Conservation (phyloP, 768 basidiomycete genomes). For the Rhodosporidiobolus odoratus region DNA sequence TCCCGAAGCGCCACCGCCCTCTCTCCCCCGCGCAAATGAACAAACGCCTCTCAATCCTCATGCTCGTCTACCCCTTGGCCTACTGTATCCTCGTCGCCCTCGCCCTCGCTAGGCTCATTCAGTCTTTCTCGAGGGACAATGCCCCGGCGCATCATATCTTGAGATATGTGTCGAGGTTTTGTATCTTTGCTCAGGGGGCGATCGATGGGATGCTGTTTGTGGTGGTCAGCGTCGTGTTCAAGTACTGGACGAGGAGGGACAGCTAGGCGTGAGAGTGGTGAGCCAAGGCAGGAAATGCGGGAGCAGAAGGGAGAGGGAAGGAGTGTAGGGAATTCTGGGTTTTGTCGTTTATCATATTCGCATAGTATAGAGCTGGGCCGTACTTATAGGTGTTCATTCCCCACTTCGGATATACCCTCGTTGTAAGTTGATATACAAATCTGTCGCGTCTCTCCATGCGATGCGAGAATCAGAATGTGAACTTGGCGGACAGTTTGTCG, state of each 20-base stretch:
- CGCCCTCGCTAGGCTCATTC: slow-evolving; percentile 21
- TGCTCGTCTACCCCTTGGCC: slow-evolving; percentile 24
- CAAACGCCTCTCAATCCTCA: slow-evolving; percentile 22
- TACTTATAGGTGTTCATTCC: too few relatives aligned
- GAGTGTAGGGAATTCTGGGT: too few relatives aligned
- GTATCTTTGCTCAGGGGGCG: slow-evolving; percentile 13
- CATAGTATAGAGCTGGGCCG: too few relatives aligned
- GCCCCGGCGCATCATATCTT: neutral
- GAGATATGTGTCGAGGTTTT: neutral
- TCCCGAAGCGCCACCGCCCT: neutral
- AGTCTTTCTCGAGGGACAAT: neutral
- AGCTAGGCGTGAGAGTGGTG: neutral
- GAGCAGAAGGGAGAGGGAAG: too few relatives aligned
- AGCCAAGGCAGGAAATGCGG: too few relatives aligned
- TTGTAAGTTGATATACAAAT: too few relatives aligned
- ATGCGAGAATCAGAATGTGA: too few relatives aligned
- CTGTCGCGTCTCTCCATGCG: too few relatives aligned
- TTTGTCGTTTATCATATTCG: too few relatives aligned
- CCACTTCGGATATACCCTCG: too few relatives aligned
- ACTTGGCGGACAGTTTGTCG: too few relatives aligned
- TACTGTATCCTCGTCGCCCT: slow-evolving; percentile 30
- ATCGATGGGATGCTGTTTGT: slow-evolving; percentile 23
- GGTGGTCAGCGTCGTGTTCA: slow-evolving; percentile 5
- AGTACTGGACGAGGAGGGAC: neutral
- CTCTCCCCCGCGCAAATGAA: slow-evolving; percentile 28